Conservation (phyloP, 108 stramenopile genomes). For the Mediolabrus comicus region DNA sequence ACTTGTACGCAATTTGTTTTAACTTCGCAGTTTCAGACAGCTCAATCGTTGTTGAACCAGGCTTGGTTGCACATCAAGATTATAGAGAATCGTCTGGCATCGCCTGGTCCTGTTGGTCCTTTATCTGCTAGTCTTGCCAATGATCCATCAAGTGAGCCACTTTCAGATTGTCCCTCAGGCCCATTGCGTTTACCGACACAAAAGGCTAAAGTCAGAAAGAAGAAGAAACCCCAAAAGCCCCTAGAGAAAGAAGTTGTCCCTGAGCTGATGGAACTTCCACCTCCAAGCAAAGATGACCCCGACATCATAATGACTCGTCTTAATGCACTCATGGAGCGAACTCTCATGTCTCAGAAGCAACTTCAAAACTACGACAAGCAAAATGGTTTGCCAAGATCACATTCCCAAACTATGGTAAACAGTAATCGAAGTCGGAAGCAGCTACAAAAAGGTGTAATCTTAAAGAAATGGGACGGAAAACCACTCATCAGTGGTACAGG, state of each 20-base stretch:
- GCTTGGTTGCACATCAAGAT: conserved; percentile 16
- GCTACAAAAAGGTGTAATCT: neutral
- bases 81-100: neutral
- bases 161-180: neutral
- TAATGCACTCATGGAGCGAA: conserved; percentile 20
- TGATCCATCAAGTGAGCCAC: neutral
- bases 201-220: neutral
- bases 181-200: conserved; percentile 1
- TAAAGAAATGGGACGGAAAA: neutral
- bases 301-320: conserved; percentile 26
- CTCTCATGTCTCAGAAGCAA: conserved; percentile 24
- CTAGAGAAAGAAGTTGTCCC: neutral
- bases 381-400: neutral
- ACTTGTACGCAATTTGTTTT: conserved; percentile 15
- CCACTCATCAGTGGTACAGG: neutral
- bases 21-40: conserved; percentile 10
- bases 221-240: neutral
- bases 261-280: conserved; percentile 21
- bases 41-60: conserved; percentile 6
- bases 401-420: neutral
- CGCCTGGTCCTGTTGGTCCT: neutral
- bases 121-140: neutral
- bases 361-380: conserved; percentile 10
- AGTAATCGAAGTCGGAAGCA: neutral
- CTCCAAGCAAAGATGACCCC: conserved; percentile 13